Conservation (phyloP, 2,329 filamentous ascomycete species). For the Sporothrix dimorphospora region DNA sequence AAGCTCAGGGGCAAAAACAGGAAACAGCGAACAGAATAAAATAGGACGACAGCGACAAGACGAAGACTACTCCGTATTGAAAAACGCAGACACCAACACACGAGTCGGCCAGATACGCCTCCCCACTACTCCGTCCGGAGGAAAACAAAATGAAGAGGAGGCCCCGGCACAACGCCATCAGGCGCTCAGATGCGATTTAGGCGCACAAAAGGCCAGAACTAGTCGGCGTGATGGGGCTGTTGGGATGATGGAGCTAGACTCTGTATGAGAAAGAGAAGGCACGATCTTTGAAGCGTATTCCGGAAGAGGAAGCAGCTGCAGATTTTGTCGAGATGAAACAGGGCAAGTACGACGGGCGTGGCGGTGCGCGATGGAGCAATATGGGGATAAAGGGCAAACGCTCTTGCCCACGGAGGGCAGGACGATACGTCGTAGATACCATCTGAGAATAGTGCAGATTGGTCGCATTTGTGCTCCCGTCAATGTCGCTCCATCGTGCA, state of each 20-base stretch:
- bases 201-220: not conserved
- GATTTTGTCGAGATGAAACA: not conserved
- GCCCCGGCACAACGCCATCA: conserved; percentile 1
- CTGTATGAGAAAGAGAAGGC: not conserved
- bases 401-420: not conserved
- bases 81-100: not conserved
- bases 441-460: not conserved
- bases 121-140: not conserved
- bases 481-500: not conserved
- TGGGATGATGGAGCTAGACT: conserved; percentile 2
- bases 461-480: not conserved
- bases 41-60: not conserved
- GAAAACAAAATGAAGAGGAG: conserved; percentile 23
- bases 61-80: not conserved
- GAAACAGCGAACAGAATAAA: not conserved
- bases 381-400: not conserved
- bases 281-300: conserved; percentile 13
- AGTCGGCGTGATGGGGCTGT: not conserved
- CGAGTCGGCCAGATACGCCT: not conserved
- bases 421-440: not conserved
- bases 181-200: not conserved
- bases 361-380: not conserved
- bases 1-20: not conserved
- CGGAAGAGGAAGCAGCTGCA: conserved; percentile 20
- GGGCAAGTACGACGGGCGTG: conserved; percentile 1